Conservation (phyloP, 2,329 filamentous ascomycete genomes). For the Diaporthe nobilis region DNA sequence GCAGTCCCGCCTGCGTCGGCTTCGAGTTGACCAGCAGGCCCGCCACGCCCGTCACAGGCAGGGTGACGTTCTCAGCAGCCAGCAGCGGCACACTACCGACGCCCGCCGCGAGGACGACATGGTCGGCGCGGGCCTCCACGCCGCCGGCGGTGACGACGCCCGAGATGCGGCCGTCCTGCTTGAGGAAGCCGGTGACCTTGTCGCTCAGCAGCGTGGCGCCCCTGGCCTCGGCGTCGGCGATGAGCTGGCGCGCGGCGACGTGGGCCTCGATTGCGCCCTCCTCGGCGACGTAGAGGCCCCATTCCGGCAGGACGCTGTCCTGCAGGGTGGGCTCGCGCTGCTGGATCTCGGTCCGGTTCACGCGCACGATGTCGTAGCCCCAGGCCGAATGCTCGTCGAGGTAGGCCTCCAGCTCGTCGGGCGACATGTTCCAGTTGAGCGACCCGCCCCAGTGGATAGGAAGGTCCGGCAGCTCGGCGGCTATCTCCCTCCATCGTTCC, state of each 20-base stretch:
- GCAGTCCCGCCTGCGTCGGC: slow-evolving; percentile 43
- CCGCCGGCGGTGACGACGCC: slow-evolving; percentile 43
- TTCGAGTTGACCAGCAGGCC: slow-evolving; percentile 50
- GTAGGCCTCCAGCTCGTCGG: slow-evolving; percentile 46
- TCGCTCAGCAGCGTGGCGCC: slow-evolving; percentile 42
- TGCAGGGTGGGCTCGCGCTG: slow-evolving; percentile 46
- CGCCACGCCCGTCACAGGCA: slow-evolving; percentile 46
- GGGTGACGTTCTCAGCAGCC: slow-evolving; percentile 44
- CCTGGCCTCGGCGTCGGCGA: slow-evolving; percentile 42
- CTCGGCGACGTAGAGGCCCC: slow-evolving; percentile 67
- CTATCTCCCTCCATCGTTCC: slow-evolving; percentile 46
- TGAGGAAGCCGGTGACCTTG: slow-evolving; percentile 43
- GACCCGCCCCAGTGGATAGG: slow-evolving; percentile 47
- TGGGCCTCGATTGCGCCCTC: slow-evolving; percentile 52
- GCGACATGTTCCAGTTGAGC: slow-evolving; percentile 46
- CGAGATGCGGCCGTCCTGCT: slow-evolving; percentile 35
- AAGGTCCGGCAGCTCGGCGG: slow-evolving; percentile 46
- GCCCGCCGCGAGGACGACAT: slow-evolving; percentile 51
- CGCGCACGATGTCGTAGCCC: slow-evolving; percentile 48
- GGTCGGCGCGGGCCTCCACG: slow-evolving; percentile 45
- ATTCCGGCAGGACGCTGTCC: slow-evolving; percentile 31
- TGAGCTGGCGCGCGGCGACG: slow-evolving; percentile 45
- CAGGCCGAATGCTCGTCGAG: slow-evolving; percentile 45
- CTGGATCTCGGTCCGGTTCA: slow-evolving; percentile 43
- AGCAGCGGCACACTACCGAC: slow-evolving; percentile 47